These are phyloP conservation scores for Rhodotorula mucilaginosa DNA, from an alignment of 1,284 basidiomycete species.

Conservation along the genomic window DNA sequence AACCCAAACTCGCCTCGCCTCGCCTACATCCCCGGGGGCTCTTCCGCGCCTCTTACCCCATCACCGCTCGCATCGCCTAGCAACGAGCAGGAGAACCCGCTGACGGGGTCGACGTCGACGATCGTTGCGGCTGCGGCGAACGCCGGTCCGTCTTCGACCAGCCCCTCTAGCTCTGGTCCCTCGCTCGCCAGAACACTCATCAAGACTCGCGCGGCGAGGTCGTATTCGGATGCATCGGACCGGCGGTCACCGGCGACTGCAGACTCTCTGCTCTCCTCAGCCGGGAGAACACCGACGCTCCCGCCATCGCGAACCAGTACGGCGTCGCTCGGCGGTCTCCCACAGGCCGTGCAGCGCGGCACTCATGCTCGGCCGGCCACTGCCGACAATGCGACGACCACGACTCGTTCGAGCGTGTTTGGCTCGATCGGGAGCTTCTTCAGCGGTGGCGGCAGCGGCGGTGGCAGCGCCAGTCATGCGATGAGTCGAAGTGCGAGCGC, in stretches of 20 bases:
- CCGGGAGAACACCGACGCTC: neutral
- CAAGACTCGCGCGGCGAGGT: slow-evolving; percentile 16
- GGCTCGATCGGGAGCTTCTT: slow-evolving; percentile 25
- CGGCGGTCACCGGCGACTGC: slow-evolving; percentile 12
- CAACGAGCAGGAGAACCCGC: slow-evolving; percentile 2
- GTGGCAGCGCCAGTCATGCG: neutral
- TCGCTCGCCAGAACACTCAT: slow-evolving; percentile 1
- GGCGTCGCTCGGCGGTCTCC: neutral
- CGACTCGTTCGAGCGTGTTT: slow-evolving; percentile 15
- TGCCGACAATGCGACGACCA: neutral
- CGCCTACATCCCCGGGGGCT: neutral
- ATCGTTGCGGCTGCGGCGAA: neutral
- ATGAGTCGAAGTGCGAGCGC: slow-evolving; percentile 6
- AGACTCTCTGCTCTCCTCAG: neutral
- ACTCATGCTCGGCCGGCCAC: neutral
- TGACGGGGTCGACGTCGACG: neutral
- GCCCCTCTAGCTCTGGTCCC: neutral
- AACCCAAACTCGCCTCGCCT: neutral
- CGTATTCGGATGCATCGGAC: slow-evolving; percentile 25
- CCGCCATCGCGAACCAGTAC: neutral
- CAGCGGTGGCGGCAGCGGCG: neutral
- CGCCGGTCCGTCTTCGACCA: neutral
- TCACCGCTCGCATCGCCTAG: slow-evolving; percentile 15
- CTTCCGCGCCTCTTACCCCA: neutral
- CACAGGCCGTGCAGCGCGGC: neutral